Evolutionary conservation across 163 green algal species (phyloP).

Genomic region (Volvox carteri): DNA sequence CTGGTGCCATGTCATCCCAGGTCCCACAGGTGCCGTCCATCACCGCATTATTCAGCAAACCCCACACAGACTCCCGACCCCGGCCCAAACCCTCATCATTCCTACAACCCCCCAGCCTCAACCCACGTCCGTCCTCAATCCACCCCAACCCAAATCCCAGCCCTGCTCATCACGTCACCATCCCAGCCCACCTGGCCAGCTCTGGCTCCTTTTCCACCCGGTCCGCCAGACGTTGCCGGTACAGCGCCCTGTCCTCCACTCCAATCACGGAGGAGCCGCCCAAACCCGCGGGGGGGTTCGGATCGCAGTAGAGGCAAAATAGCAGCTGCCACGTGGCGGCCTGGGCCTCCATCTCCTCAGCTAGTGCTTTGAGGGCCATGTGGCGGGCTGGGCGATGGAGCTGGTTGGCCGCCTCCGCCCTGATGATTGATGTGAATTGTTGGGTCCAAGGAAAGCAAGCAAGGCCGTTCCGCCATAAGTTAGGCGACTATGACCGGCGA

Average conservation of each 20-base stretch:
- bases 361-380: conserved; percentile 71
- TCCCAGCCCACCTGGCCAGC: conserved; percentile 54
- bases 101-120: no score
- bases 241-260: conserved; percentile 50
- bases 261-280: conserved; percentile 48
- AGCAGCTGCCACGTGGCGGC: conserved; percentile 87
- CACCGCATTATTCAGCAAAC: no score
- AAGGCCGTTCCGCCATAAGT: no score
- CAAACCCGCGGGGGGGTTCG: conserved; percentile 54
- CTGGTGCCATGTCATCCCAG: no score
- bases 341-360: conserved; percentile 80
- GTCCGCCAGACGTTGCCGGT: conserved; percentile 61
- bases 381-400: conserved; percentile 74
- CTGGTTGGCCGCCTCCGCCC: conserved; percentile 64
- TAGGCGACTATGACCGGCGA: no score
- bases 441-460: background rate
- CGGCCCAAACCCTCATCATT: no score
- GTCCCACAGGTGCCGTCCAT: no score
- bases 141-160: no score
- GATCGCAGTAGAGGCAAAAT: conserved; percentile 77
- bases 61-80: no score
- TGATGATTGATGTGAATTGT: conserved; percentile 35
- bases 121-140: no score
- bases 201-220: conserved; percentile 42
- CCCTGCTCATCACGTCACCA: background rate